Evolutionary conservation across 2,329 filamentous ascomycete genomes (phyloP), one percentile per base, ranked within the genome.

Genomic region (Raffaelea arxii): DNA sequence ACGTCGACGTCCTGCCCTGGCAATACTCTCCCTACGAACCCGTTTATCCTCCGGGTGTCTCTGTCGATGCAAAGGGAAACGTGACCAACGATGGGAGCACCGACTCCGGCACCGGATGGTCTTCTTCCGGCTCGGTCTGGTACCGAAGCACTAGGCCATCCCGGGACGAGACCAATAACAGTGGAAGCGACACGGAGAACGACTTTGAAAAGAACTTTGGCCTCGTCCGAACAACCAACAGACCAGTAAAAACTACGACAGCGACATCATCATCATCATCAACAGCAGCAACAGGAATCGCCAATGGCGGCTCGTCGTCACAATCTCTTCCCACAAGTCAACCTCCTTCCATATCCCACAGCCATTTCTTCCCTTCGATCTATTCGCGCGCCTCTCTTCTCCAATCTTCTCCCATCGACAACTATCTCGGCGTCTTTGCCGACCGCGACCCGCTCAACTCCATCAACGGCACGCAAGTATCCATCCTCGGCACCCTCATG

Each of bases 401-500:
- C 19, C 61, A 68, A 45, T 63, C 69, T 43, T 65, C 68, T 23
- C 66, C 68, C 72, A 24, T 74, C 36, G 78, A 84, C 57, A 80
- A 77, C 57, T 84, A 84, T 53, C 69, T 87, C 4, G 84, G 83
- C 32, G 78, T 78, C 18, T 75, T 74, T 3, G 71, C 74, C 6
- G 78, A 82, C 46, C 78, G 76, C 54, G 75, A 77, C 9, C 77
- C 79, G 43, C 65, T 89, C 32, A 86, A 80, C 62, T 81, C 83
- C 7, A 83, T 90, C 58, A 82, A 82, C 56, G 86, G 85, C 41
- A 89, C 84, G 0, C 79, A 77, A 9, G 68, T 92, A n/a, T 82
- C 84, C 1, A 78, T 94, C 45, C 77, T 92, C 37, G 87, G 86
- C 27, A 84, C 84, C 54, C 82, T 85, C 40, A 84, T 92, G 56